Conservation (phyloP, 139 green algal genomes). For the Zygnema circumcarinatum region DNA sequence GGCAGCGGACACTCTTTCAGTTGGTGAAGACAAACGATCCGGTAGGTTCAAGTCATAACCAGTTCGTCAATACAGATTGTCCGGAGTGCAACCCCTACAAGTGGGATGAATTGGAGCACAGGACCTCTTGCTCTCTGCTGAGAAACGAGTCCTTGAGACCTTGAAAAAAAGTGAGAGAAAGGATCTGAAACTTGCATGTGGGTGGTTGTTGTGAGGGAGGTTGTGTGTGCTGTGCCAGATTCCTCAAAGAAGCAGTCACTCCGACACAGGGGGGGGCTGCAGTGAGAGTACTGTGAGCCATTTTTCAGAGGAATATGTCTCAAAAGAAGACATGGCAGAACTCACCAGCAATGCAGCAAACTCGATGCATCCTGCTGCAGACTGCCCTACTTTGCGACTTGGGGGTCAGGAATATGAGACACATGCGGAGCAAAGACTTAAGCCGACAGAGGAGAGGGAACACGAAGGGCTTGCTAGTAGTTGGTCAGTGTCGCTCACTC, state of each 20-base stretch:
- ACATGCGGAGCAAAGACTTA: too few relatives aligned
- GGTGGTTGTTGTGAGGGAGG: too few relatives aligned
- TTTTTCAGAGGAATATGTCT: not conserved
- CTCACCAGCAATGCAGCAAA: not conserved
- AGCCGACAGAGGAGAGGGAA: not conserved
- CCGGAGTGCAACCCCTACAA: too few relatives aligned
- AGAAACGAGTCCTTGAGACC: too few relatives aligned
- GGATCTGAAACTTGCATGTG: too few relatives aligned
- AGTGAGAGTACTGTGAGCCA: not conserved
- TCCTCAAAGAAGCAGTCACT: not conserved
- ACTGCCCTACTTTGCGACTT: not conserved
- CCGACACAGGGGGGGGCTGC: not conserved
- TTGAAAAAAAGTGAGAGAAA: too few relatives aligned
- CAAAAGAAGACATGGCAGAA: not conserved
- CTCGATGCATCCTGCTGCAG: not conserved
- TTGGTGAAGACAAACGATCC: too few relatives aligned
- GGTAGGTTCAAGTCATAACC: too few relatives aligned
- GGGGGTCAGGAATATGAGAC: not conserved
- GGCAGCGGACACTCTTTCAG: not conserved
- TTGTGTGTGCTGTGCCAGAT: not conserved
- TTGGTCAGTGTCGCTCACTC: not conserved
- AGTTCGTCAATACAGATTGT: too few relatives aligned
- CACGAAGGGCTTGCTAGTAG: not conserved
- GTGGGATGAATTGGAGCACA: too few relatives aligned
- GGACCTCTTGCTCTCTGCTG: too few relatives aligned